These are phyloP conservation scores for Pseudogymnoascus sp. DNA, from an alignment of 2,329 filamentous ascomycete genomes.

Conservation along the genomic window DNA sequence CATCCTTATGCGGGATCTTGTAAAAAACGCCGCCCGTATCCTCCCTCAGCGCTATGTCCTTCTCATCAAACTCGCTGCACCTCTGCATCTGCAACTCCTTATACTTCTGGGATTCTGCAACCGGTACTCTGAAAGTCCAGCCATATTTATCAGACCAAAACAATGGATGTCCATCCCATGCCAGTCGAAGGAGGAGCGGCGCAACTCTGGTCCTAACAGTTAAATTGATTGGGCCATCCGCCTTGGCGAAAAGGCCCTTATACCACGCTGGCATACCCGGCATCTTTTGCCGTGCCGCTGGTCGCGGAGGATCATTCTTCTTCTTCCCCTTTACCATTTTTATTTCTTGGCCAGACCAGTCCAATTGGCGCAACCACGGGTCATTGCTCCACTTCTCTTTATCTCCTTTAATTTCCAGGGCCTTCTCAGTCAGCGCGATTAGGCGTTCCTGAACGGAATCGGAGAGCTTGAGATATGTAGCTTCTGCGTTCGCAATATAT, in stretches of 20 bases:
- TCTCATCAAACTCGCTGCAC: slow-evolving; percentile 71
- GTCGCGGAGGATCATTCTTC: slow-evolving; percentile 70
- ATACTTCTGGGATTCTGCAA: slow-evolving; percentile 55
- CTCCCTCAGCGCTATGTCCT: slow-evolving; percentile 54
- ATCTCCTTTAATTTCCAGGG: slow-evolving; percentile 63
- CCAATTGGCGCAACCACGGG: slow-evolving; percentile 85
- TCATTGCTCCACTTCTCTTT: slow-evolving; percentile 65
- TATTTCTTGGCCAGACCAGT: slow-evolving; percentile 91
- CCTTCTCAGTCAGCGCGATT: slow-evolving; percentile 64
- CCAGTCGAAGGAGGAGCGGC: slow-evolving; percentile 70
- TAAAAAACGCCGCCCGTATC: slow-evolving; percentile 66
- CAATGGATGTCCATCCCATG: slow-evolving; percentile 84
- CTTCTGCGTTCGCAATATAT: slow-evolving; percentile 77
- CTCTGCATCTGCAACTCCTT: slow-evolving; percentile 60
- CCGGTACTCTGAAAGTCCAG: slow-evolving; percentile 79
- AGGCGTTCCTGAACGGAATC: slow-evolving; percentile 72
- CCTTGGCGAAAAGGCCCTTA: slow-evolving; percentile 74
- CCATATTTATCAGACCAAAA: slow-evolving; percentile 90
- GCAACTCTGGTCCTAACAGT: slow-evolving; percentile 83
- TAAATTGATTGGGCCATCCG: slow-evolving; percentile 59
- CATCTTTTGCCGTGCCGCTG: slow-evolving; percentile 77
- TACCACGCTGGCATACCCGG: slow-evolving; percentile 96
- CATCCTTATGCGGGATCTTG: slow-evolving; percentile 95
- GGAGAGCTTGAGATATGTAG: slow-evolving; percentile 69
- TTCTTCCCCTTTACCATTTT: slow-evolving; percentile 88